Base-by-base conservation (phyloP, 805 yeast species). In the Brettanomyces sp. region DNA sequence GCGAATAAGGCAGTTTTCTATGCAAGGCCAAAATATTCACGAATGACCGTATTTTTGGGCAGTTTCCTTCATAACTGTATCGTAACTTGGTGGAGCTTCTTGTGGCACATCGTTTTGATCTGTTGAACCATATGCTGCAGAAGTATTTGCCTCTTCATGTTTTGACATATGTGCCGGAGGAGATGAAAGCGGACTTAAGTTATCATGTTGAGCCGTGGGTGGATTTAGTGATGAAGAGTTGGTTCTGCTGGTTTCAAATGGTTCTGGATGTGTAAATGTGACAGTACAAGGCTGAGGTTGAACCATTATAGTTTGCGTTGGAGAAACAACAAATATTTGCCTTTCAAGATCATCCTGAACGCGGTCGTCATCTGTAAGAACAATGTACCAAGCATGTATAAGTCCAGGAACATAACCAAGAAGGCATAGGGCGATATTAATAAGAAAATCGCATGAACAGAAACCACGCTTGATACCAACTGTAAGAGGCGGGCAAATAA, bases 401-500 rank as follows among this genome's bases (percentile, higher is more conserved):
- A 82, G 65, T 3, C 89, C 89, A 0, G 91, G 91, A 47, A 84
- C 63, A 59, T 74, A 79, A 3, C 89, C 86, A 32, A 83, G 63
- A 7, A 80, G 43, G 51, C 80, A 78, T 38, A 84, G 67, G 25
- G 77, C 60, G 37, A 86, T 69, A 63, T 85, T 86, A 56, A 87
- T 82, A 46, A 79, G 61, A 41, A 71, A 69, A 57, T 86, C 95
- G 6, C 80, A 77, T 1, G 90, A 79, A 50, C 82, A 80, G 45
- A 83, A 48, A 3, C 95, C 95, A 45, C 83, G 70, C 58, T 84
- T 82, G 51, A 85, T 65, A 56, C 79, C 71, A 18, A 86, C 95
- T 1, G 95, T 88, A 45, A 86, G 59, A 1, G 95, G 95, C 1
- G 95, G 95, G 55, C 82, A 71, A 54, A 86, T 60, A 42, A 85